Percentiles rank a stretch among this genome's conserved stretches.
Conservation (phyloP, 2,329 filamentous ascomycete species). For the Nigrospora oryzae region DNA sequence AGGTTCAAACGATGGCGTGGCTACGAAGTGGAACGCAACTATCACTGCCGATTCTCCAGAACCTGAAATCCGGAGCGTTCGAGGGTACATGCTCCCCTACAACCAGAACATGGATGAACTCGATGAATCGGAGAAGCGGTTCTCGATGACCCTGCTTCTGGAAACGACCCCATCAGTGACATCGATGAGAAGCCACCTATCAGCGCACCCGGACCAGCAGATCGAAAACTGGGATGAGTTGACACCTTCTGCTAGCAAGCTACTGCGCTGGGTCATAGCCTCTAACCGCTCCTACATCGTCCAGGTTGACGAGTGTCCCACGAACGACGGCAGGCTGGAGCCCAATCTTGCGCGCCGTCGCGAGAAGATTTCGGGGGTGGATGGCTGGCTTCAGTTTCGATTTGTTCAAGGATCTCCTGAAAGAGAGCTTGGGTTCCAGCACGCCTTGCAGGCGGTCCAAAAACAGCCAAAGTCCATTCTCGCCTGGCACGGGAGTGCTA, state of each 20-base stretch:
- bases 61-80: too few relatives aligned
- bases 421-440: conserved; percentile 68
- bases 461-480: conserved; percentile 54
- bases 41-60: too few relatives aligned
- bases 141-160: conserved; percentile 42
- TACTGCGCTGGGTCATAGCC: conserved; percentile 82
- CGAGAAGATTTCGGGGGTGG: conserved; percentile 54
- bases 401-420: conserved; percentile 85
- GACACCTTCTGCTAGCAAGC: conserved; percentile 53
- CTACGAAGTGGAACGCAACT: too few relatives aligned
- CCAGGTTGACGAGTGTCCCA: conserved; percentile 48
- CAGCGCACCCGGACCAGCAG: conserved; percentile 23
- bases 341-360: conserved; percentile 15
- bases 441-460: conserved; percentile 44
- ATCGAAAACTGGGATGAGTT: conserved; percentile 45
- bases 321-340: conserved; percentile 9
- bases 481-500: conserved; percentile 74
- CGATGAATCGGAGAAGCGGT: conserved; percentile 31
- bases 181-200: conserved; percentile 44
- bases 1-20: too few relatives aligned
- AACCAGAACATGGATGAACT: conserved; percentile 51
- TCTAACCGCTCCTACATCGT: conserved; percentile 84
- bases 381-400: conserved; percentile 69
- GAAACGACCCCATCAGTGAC: conserved; percentile 52
- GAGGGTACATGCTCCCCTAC: conserved; percentile 29